Percentiles rank a stretch among this genome's conserved stretches.
These are phyloP conservation scores for Coriolopsis trogii DNA, from an alignment of 1,284 basidiomycete species.

Conservation along the genomic window DNA sequence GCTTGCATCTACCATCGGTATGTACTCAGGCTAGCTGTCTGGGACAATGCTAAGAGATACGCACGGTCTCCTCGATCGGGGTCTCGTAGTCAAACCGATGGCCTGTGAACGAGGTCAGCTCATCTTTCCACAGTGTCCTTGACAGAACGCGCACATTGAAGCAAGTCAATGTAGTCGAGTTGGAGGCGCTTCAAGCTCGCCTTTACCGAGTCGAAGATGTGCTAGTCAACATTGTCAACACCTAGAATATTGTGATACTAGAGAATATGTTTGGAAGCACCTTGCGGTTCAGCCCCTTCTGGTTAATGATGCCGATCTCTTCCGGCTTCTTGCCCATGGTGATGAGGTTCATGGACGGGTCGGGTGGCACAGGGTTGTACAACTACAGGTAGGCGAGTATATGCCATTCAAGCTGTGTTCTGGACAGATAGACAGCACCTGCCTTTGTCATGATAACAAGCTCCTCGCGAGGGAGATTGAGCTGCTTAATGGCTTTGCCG, in stretches of 20 bases:
- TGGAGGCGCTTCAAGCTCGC: slow-evolving; percentile 41
- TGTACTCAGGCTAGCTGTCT: too few relatives aligned
- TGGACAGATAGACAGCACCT: neutral
- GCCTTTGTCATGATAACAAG: slow-evolving; percentile 83
- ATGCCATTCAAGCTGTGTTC: neutral
- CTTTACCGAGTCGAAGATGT: slow-evolving; percentile 46
- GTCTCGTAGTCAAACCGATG: slow-evolving; percentile 24
- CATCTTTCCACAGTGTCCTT: neutral
- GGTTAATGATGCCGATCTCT: slow-evolving; percentile 27
- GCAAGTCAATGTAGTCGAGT: slow-evolving; percentile 46
- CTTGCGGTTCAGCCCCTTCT: slow-evolving; percentile 30
- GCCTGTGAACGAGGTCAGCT: neutral
- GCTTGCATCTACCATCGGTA: slow-evolving; percentile 22
- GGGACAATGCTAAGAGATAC: neutral
- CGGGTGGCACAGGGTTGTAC: slow-evolving; percentile 23
- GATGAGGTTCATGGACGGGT: slow-evolving; percentile 37
- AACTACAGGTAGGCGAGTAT: neutral
- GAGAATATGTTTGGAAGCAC: slow-evolving; percentile 6
- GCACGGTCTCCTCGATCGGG: slow-evolving; percentile 28
- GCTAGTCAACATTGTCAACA: slow-evolving; percentile 26
- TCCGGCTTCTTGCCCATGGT: slow-evolving; percentile 8
- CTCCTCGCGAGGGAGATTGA: slow-evolving; percentile 71
- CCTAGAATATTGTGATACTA: neutral
- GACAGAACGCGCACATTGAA: slow-evolving; percentile 27
- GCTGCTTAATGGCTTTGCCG: slow-evolving; percentile 78